Evolutionary conservation across 139 green algal species (phyloP), one percentile per base, ranked within the genome.

Genomic region (Haematococcus sp.): DNA sequence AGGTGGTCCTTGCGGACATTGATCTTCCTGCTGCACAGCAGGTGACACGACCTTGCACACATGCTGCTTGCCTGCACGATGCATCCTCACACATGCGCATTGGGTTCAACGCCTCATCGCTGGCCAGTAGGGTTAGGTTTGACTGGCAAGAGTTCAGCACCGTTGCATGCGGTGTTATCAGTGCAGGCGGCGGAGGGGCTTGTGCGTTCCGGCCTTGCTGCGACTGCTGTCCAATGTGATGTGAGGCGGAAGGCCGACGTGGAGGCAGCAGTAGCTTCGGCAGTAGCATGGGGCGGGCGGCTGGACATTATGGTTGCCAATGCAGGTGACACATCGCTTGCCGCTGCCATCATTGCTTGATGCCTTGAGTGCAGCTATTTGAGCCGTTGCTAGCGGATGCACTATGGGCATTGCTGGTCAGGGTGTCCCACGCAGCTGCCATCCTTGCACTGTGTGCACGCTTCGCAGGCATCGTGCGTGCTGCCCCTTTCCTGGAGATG

Each of bases 401-500:
- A n/a, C n/a, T n/a, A n/a, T n/a, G n/a, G n/a, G n/a, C n/a, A n/a
- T n/a, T n/a, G n/a, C n/a, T n/a, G 25, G 1, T 22, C 23, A 60
- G 4, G 4, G 27, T 34, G 7, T 2, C n/a, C 28, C 4, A 2
- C 33, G 19, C 69, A 58, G 54, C 56, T 43, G 34, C n/a, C 11
- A n/a, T 60, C 25, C 11, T 30, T 3, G 5, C 2, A 16, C 3
- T 30, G 25, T 44, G 35, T 23, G 25, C 27, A 40, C 22, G 55
- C n/a, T 23, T 32, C 11, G 84, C 84, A 65, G 91, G 87, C 49
- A 94, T 95, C 43, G 87, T 96, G 20, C 84, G 79, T 25, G 79
- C 83, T 1, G 89, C 83, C 1, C 77, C 86, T 4, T 97, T 97
- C 63, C 74, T 97, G 43, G 89, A 97, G 0, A 91, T 97, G 85